Base-by-base conservation (phyloP, 2,329 filamentous ascomycete species). In the Fusarium nematophilum region DNA sequence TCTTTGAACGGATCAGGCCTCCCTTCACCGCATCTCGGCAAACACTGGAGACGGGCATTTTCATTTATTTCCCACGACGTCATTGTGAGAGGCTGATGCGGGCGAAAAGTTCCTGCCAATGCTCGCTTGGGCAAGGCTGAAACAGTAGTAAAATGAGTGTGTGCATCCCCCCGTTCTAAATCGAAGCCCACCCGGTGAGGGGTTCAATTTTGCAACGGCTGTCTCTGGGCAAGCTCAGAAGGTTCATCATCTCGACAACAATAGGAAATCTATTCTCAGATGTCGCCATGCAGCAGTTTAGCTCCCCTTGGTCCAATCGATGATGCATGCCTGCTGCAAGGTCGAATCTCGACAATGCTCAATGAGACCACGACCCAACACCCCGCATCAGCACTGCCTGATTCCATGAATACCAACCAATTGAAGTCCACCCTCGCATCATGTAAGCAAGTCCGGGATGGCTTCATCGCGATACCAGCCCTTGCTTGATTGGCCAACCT, bases 371-470 rank as follows among this genome's bases (percentile, higher is more conserved):
- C 13, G 26, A 11, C n/a, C 27, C 31, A 18, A 10, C 23, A 11
- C 15, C 29, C 44, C n/a, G 14, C 23, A 33, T 50, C 49, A 58
- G 44, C 57, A 51, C 40, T 30, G 48, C 49, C 42, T 34, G 18
- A 40, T 53, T 48, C 55, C 51, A 57, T 60, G 29, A 57, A 48
- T 44, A 39, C 33, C 27, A 27, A 42, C 65, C 62, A 67, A 67
- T 65, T 14, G 25, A 26, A 37, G n/a, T 11, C 6, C 5, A n/a
- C 23, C 18, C 17, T 38, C 14, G n/a, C 14, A 37, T 55, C 30
- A 31, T 39, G 21, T 55, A 43, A 55, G 38, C 43, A 46, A 10
- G 49, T 26, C 47, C 38, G 25, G 17, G 14, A 42, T 18, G 21
- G 42, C 39, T 51, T 37, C 29, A 30, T 57, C 50, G 42, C 13